A percentile compares a stretch with the other conserved stretches of the same genome.
phyloP scores from a whole-genome alignment of 352 stramenopile genomes.

The Salisapilia sapeloensis region DNA sequence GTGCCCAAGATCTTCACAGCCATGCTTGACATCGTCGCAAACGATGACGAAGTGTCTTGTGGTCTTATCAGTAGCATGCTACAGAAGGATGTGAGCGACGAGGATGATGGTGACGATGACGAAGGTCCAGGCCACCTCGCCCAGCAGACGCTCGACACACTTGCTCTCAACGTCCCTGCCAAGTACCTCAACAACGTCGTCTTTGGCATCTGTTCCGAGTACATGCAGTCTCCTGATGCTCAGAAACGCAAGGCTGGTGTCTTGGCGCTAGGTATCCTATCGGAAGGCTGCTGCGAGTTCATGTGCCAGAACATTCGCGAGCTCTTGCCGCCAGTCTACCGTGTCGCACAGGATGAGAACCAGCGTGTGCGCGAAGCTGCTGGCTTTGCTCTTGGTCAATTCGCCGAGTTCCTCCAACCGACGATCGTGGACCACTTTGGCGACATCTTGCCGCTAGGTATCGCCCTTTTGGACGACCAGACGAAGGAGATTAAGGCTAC shows the following conservation, averaged over 20 bases:
- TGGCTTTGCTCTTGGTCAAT: slow-evolving; percentile 96
- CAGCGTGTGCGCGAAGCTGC: slow-evolving; percentile 91
- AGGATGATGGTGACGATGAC: slow-evolving; percentile 53
- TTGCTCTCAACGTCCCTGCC: slow-evolving; percentile 57
- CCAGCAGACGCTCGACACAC: slow-evolving; percentile 73
- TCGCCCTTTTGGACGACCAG: slow-evolving; percentile 88
- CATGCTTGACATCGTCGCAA: slow-evolving; percentile 73
- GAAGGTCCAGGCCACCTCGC: slow-evolving; percentile 65
- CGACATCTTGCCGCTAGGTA: slow-evolving; percentile 93
- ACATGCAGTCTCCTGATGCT: slow-evolving; percentile 80
- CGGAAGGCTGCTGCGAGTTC: slow-evolving; percentile 91
- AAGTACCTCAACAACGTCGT: slow-evolving; percentile 74
- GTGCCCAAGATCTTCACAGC: slow-evolving; percentile 73
- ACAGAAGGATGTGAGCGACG: slow-evolving; percentile 35
- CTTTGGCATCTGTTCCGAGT: slow-evolving; percentile 69
- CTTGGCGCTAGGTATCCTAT: slow-evolving; percentile 92
- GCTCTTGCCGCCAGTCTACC: slow-evolving; percentile 87
- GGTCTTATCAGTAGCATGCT: slow-evolving; percentile 72
- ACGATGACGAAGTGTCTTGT: slow-evolving; percentile 60
- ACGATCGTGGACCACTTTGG: slow-evolving; percentile 91
- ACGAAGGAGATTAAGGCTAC: slow-evolving; percentile 90
- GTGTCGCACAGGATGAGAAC: slow-evolving; percentile 81
- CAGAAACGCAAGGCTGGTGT: slow-evolving; percentile 92
- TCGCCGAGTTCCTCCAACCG: slow-evolving; percentile 96
- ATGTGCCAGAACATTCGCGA: slow-evolving; percentile 89